Evolutionary conservation across 2,329 filamentous ascomycete genomes (phyloP), one percentile per base, ranked within the genome.

Genomic region (Epicoccum nigrum): DNA sequence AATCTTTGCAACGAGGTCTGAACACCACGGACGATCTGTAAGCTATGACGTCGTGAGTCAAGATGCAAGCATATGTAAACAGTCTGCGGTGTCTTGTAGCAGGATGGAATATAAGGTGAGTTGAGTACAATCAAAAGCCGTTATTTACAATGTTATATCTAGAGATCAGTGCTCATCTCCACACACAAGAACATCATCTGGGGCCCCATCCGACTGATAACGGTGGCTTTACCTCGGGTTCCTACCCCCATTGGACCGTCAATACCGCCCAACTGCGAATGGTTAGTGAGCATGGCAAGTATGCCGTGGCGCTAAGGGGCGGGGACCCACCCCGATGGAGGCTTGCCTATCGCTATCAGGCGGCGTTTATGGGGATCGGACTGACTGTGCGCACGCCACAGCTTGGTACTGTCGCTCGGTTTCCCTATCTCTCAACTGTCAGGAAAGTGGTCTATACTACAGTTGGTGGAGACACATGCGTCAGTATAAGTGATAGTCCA

Each of bases 261-360:
- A 25, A 19, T 38, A 19, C 13, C 21, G 15, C 13, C 3, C n/a
- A 15, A 38, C 35, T 13, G 6, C 25, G 11, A 38, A 9, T 21
- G 34, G 19, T 37, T 37, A 16, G 27, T 32, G 16, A 17, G n/a
- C 8, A 21, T 30, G 38, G 16, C 25, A 42, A 32, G 39, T 11
- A 32, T 42, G 12, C 39, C 28, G 27, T 42, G 30, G 32, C 30
- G 17, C 30, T 11, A 7, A 21, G 27, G 32, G 17, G 27, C 39
- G 39, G 39, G 27, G 39, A 42, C 39, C 39, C 39, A 42, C 39
- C 28, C 39, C 39, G 39, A 42, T 27, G 28, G 20, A 6, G n/a
- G 11, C 8, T 15, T 41, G 16, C 30, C 39, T 42, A 16, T 32
- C 39, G 39, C n/a, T 9, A 42, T 32, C 30, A 17, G 16, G 17